Base-by-base conservation (phyloP, 2,329 filamentous ascomycete genomes). In the Arthrobotrys sinensis region DNA sequence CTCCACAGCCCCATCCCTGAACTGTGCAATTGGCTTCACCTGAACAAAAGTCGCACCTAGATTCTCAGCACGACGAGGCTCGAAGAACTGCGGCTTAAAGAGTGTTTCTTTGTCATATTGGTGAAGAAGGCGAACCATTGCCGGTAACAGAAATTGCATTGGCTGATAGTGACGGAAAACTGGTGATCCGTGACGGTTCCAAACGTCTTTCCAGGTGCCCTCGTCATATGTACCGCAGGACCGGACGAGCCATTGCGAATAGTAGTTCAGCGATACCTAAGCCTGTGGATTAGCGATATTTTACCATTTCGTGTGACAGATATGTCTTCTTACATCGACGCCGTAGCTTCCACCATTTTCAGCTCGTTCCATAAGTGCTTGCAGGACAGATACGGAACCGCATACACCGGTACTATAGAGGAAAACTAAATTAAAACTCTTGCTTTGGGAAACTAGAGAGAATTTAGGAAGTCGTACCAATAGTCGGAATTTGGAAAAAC, bases 81-180 rank as follows among this genome's bases (percentile, higher is more conserved):
- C 85, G 71, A 89, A 89, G 82, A 88, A 89, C 0, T 83, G 82
- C 0, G 86, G 84, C 3, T 86, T 84, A 70, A 89, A 86, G 0
- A 89, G 77, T 0, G 82, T 82, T 4, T 83, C 76, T 0, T 80
- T 83, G 14, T 84, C 84, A 67, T 87, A 83, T 62, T 85, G 80
- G 83, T 32, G 24, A 53, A 71, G 67, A 21, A 71, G 45, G 0
- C 57, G 83, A 46, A 87, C 64, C 79, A 86, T 85, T 2, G 81
- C 82, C 6, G 86, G 86, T 4, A 87, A 69, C 0, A 82, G 83
- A 55, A 86, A 84, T 0, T 72, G 76, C 86, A 88, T 88, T 34
- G 84, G 83, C 79, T 89, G 85, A 80, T 87, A 86, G 80, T 88
- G 86, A 10, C 87, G 85, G 83, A 88, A 89, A 0, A 87, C 46